phyloP scores from a whole-genome alignment of 768 basidiomycete genomes.

The Fomitopsis serialis region DNA sequence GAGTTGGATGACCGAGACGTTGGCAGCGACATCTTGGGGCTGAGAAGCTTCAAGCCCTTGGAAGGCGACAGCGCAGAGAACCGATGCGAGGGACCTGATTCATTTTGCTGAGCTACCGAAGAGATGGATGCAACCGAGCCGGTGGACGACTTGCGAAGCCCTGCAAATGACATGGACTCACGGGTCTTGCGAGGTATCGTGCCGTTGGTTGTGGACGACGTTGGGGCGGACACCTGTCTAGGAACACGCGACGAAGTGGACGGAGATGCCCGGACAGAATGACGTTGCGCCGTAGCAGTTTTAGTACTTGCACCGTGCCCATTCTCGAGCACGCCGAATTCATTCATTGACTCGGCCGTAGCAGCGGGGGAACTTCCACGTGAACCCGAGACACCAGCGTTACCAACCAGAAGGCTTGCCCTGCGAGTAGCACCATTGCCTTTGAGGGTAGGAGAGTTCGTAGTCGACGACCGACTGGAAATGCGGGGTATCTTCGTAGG shows the following conservation, averaged over 20 bases:
- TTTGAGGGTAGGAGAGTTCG: conserved; percentile 66
- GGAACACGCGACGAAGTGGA: conserved; percentile 54
- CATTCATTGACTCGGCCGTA: conserved; percentile 45
- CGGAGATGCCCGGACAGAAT: conserved; percentile 64
- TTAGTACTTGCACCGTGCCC: conserved; percentile 46
- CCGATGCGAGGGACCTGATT: conserved; percentile 42
- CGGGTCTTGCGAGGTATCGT: conserved; percentile 64
- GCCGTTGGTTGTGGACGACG: conserved; percentile 38
- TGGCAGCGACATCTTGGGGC: conserved; percentile 67
- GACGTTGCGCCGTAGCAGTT: conserved; percentile 40
- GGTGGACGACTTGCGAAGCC: conserved; percentile 77
- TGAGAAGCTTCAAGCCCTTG: conserved; percentile 75
- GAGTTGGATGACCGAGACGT: conserved; percentile 48
- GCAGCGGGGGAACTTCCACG: conserved; percentile 59
- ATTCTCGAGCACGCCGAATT: conserved; percentile 79
- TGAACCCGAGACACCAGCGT: conserved; percentile 41
- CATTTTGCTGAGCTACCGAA: conserved; percentile 38
- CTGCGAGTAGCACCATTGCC: conserved; percentile 50
- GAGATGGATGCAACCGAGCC: conserved; percentile 70
- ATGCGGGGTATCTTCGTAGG: conserved; percentile 93
- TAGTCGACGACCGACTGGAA: conserved; percentile 76
- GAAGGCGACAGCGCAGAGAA: conserved; percentile 85
- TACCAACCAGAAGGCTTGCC: conserved; percentile 55
- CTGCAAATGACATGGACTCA: conserved; percentile 75
- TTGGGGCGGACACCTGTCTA: conserved; percentile 53